Evolutionary conservation across 139 green algal species (phyloP).

Genomic region (Coelastrella sp.): DNA sequence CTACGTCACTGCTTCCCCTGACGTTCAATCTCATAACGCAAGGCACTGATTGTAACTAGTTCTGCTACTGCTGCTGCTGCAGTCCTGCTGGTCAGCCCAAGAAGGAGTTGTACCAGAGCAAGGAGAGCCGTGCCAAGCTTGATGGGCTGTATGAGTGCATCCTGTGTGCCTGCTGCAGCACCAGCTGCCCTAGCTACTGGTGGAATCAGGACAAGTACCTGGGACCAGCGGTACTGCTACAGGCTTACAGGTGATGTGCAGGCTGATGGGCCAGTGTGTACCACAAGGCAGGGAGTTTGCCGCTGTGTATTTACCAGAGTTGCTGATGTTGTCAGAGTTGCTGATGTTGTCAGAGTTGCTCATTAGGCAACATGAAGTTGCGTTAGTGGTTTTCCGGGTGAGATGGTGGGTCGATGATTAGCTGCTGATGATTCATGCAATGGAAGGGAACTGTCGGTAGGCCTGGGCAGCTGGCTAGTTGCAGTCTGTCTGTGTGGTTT

Average conservation of each 20-base stretch:
- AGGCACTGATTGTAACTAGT: not conserved
- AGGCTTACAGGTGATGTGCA: conserved; percentile 86
- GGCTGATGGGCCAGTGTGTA: too few relatives aligned
- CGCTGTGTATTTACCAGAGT: not conserved
- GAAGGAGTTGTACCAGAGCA: conserved; percentile 92
- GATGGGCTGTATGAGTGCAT: conserved; percentile 99
- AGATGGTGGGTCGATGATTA: too few relatives aligned
- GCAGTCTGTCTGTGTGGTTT: too few relatives aligned
- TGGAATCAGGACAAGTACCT: conserved; percentile 99
- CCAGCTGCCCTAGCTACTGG: conserved; percentile 81
- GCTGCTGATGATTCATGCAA: too few relatives aligned
- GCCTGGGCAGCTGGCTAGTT: too few relatives aligned
- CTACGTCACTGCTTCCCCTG: too few relatives aligned
- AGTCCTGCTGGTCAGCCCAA: not conserved
- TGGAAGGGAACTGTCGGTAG: too few relatives aligned
- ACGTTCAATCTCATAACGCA: too few relatives aligned
- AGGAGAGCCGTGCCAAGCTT: conserved; percentile 93
- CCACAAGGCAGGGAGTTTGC: not conserved
- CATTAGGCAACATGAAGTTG: too few relatives aligned
- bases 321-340: not conserved
- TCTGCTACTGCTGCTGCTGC: not conserved
- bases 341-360: not conserved
- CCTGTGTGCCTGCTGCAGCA: conserved; percentile 94
- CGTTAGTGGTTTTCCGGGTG: too few relatives aligned
- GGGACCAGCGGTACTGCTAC: conserved; percentile 94